Percentiles rank a stretch among this genome's conserved stretches.
Conservation (phyloP, 495 filamentous ascomycete genomes). For the Pseudomonodictys pantanalensis region DNA sequence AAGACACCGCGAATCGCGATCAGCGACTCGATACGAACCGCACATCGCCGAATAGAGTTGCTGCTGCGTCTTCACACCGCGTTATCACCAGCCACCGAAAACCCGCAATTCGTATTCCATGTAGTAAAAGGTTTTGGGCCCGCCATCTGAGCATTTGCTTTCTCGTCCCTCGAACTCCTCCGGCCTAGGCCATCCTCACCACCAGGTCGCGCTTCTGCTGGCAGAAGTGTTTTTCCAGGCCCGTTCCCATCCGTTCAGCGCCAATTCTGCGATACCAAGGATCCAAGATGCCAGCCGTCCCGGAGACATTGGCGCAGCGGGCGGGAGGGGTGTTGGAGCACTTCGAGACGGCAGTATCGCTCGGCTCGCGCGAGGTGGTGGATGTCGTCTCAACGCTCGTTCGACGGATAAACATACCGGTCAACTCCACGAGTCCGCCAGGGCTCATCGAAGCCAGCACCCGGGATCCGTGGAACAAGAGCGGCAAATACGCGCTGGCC, state of each 20-base stretch:
- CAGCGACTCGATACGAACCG: conserved; percentile 13
- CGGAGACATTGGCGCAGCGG: conserved; percentile 34
- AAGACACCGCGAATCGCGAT: conserved; percentile 22
- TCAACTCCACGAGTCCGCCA: conserved; percentile 65
- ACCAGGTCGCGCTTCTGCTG: conserved; percentile 29
- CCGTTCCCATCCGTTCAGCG: conserved; percentile 3
- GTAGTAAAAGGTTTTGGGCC: conserved; percentile 19
- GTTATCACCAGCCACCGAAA: conserved; percentile 12
- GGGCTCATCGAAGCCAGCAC: conserved; percentile 70
- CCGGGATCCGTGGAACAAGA: conserved; percentile 72
- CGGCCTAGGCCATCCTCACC: conserved; percentile 1
- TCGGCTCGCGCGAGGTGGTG: conserved; percentile 32
- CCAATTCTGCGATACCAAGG: not conserved
- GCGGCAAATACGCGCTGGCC: conserved; percentile 83
- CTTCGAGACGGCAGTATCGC: conserved; percentile 24
- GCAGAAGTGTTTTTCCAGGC: conserved; percentile 27
- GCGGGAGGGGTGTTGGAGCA: conserved; percentile 33
- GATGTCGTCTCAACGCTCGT: conserved; percentile 46
- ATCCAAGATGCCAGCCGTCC: conserved; percentile 37
- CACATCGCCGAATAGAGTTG: conserved; percentile 18
- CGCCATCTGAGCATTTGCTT: not conserved
- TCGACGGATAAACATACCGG: conserved; percentile 71
- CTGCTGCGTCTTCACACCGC: conserved; percentile 26
- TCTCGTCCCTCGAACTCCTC: conserved; percentile 1
- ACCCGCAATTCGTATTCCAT: conserved; percentile 15